Percentiles rank a stretch among this genome's conserved stretches.
Evolutionary conservation across 371 early-diverging fungal genomes (phyloP).

Genomic region (Capniomyces stellatus): DNA sequence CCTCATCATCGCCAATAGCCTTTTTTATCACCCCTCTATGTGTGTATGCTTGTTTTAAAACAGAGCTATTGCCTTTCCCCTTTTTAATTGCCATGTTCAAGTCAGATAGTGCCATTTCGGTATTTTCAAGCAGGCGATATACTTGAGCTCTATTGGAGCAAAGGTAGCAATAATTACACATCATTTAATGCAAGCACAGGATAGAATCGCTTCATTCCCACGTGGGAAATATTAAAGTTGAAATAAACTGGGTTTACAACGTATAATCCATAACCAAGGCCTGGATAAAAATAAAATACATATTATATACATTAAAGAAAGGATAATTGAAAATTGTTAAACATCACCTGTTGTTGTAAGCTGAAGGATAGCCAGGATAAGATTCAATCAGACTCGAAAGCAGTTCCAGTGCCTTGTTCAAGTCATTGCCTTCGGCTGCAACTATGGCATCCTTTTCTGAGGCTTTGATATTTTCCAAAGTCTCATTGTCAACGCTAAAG

Average conservation of each 20-base stretch:
- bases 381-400: conserved; percentile 30
- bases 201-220: too few species aligned
- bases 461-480: neutral
- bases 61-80: conserved; percentile 35
- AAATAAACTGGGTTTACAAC: too few species aligned
- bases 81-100: conserved; percentile 47
- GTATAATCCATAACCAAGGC: neutral
- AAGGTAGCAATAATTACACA: neutral
- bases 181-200: too few species aligned
- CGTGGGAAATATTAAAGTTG: too few species aligned
- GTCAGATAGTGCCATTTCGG: conserved; percentile 40
- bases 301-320: too few species aligned
- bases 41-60: conserved; percentile 71
- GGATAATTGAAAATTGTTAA: neutral
- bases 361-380: conserved; percentile 53
- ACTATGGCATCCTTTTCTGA: neutral
- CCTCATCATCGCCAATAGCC: conserved; percentile 38
- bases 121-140: conserved; percentile 38
- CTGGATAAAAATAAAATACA: neutral
- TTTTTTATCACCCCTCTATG: conserved; percentile 61
- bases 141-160: conserved; percentile 43
- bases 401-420: conserved; percentile 26
- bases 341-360: conserved; percentile 62
- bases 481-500: neutral
- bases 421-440: conserved; percentile 26